Evolutionary conservation across 805 yeast genomes (phyloP), one percentile per base, ranked within the genome.

Genomic region (Huiozyma naganishii): DNA sequence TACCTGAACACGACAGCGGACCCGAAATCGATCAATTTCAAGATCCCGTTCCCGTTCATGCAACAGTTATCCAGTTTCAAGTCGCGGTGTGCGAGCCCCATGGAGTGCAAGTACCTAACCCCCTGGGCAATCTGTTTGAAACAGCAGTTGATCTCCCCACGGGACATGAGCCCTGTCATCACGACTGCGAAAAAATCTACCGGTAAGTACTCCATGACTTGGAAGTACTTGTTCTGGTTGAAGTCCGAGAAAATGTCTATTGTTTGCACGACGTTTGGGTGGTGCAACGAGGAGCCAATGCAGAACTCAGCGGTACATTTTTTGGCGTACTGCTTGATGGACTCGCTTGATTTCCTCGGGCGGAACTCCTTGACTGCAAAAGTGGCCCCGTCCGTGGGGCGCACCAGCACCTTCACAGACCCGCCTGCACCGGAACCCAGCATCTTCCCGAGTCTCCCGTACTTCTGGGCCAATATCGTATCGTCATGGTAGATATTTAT

Each of bases 391-490:
- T 83, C 90, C 35, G 76, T 65, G 37, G 83, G 80, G 53, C 90
- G 73, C 7, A 73, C 73, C 27, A 84, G 71, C 38, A 83, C 66
- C 52, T 83, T 71, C n/a, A 84, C 95, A 1, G 88, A 76, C 6
- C 95, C 95, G 40, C 94, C 95, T 9, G 92, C 95, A 45, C 95
- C 95, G 1, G 87, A 78, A 12, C 95, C 95, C 39, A 84, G 62
- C 45, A 80, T 73, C 57, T 81, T 80, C 41, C 90, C 89, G 48
- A 81, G 61, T 50, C 76, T 80, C 44, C 90, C 86, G 58, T 83
- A 84, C 54, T 83, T 79, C 46, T 69, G 70, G 9, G 71, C 70
- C 40, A 77, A 58, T 0, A 73, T 68, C 10, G 79, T 75, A 47
- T 75, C 80, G 35, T 70, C 71, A 48, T 71, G 77, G 50, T 64